Evolutionary conservation across 352 stramenopile genomes (phyloP), one percentile per base, ranked within the genome.

Genomic region (Globisporangium rhizosaccharum): DNA sequence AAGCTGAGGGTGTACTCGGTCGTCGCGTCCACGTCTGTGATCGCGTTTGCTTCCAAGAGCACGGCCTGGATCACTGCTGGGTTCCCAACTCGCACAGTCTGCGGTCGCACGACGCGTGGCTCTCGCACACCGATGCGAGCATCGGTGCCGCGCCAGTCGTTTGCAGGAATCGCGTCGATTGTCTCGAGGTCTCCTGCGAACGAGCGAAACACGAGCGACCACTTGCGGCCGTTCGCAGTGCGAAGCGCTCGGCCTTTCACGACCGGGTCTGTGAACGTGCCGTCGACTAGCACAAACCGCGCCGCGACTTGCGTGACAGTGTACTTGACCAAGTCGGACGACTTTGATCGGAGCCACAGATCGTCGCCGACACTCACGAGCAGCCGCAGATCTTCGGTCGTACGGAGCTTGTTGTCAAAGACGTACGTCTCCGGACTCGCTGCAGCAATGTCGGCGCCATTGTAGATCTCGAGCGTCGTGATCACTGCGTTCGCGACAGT

Each of bases 171-270:
- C 5, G 75, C 76, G 15, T 91, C 76, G 18, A 92, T 61, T 0
- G 74, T 85, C 15, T 79, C 64, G 10, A 93, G 58, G 50, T 72
- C 68, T 9, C 69, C 79, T 14, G 73, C 56, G 50, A 82, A 90
- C 0, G 82, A 91, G 1, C 82, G 76, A 33, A 93, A 93, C 2
- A 88, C 69, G 15, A 93, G 63, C 10, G 75, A 70, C 76, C 83
- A 93, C 39, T 69, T 75, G 1, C 61, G 73, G n/a, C 84, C 84
- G 50, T 74, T 76, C 7, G 66, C 58, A 9, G 74, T 60, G 20
- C 80, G 59, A 14, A 75, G 75, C 0, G 67, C 74, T 6, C 56
- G 70, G 1, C 47, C 61, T 47, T 66, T 73, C 3, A 84, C 44
- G 51, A 92, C 64, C 2, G 48, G 62, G 5, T 68, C 56, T 23